Evolutionary conservation across 768 basidiomycete species (phyloP), one percentile per base, ranked within the genome.

Genomic region (Boletus rex-veris): DNA sequence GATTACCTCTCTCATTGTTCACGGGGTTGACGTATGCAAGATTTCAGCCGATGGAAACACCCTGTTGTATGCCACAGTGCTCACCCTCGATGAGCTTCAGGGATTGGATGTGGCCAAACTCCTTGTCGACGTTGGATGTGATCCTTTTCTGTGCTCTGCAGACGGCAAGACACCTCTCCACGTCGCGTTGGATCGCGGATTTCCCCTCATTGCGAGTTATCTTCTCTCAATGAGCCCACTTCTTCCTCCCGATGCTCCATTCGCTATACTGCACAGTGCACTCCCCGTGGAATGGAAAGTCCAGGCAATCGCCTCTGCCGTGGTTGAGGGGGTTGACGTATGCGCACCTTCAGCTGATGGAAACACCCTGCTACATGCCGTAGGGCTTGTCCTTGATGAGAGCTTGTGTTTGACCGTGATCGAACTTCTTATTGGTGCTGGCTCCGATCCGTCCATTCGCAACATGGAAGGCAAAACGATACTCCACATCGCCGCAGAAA

Each of bases 91-190:
- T 14, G 28, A 28, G 28, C 28, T 7, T 28, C 28, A 28, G 8
- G 28, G 28, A 28, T 28, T 28, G 28, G 28, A 28, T 8, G 7
- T 28, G 7, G 28, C 28, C 28, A 49, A 49, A 31, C 4, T 44
- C 5, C 48, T 63, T 3, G n/a, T 57, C 2, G 48, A 7, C 1
- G 48, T 28, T 28, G 62, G 58, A 2, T 57, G 63, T 7, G 37
- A 60, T 10, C 52, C 48, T 5, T 24, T 55, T 19, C 0, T 14
- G 2, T 3, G 7, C 3, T 28, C 30, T 31, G 5, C 1, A 2
- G 2, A 8, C 0, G 48, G 52, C 1, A 36, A 40, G 11, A 50
- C 58, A 14, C 24, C 58, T 8, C 44, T 64, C 8, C 33, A 61
- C 1, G 6, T 48, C 9, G 62, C 57, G 0, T 39, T 60, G 33